Percentiles rank a stretch among this genome's conserved stretches.
These are phyloP conservation scores for Triticum turgidum DNA, from an alignment of 176 grass and related monocot genomes.

Conservation along the genomic window DNA sequence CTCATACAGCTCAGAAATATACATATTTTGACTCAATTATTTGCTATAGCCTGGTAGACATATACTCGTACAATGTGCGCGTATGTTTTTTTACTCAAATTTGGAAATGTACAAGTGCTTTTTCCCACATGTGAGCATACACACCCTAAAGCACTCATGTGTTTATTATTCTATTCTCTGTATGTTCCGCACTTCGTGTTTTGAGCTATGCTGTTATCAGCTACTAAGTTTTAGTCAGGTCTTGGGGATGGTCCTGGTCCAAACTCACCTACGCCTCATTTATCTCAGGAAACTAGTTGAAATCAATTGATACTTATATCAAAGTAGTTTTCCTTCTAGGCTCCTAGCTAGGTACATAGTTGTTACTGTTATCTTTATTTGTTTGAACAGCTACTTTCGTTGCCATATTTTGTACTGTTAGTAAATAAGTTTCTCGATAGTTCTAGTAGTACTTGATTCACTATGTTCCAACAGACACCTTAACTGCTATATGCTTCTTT, in stretches of 20 bases:
- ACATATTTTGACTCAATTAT: background rate
- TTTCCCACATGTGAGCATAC: background rate
- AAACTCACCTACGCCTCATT: constrained; percentile 4
- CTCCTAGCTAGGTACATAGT: background rate
- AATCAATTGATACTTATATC: constrained; percentile 1
- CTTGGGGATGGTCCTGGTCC: background rate
- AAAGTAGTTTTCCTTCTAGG: constrained; percentile 10
- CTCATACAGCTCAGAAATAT: background rate
- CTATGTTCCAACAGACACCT: background rate
- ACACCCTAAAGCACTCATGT: background rate
- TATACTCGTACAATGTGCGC: background rate
- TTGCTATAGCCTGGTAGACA: background rate
- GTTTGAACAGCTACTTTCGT: background rate
- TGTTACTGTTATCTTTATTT: background rate
- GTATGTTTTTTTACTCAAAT: background rate
- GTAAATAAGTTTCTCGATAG: background rate
- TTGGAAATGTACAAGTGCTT: background rate
- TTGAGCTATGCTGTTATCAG: background rate
- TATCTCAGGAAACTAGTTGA: background rate
- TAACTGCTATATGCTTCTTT: constrained; percentile 22
- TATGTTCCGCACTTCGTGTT: background rate
- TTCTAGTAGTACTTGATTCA: background rate
- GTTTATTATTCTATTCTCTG: background rate
- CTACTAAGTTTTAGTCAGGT: constrained; percentile 1
- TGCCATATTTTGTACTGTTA: background rate